phyloP scores from a whole-genome alignment of 2,329 filamentous ascomycete species.

The Endothia cerciana region DNA sequence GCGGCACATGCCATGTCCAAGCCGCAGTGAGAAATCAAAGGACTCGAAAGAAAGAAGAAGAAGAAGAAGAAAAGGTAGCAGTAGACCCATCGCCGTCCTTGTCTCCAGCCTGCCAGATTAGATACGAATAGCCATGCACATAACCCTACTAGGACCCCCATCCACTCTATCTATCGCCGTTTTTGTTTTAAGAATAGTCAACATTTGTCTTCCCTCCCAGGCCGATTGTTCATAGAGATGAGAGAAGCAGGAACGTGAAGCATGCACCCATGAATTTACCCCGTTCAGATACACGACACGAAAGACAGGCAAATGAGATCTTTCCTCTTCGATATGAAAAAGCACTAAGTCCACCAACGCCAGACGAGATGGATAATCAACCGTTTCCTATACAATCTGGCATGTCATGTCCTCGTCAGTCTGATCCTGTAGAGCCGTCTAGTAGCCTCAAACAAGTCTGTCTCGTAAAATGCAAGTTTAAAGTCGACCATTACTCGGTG shows the following conservation, averaged over 20 bases:
- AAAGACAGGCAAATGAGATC: constrained; percentile 24
- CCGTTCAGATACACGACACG: constrained; percentile 15
- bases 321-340: constrained; percentile 29
- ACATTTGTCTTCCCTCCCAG: constrained; percentile 29
- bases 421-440: constrained; percentile 20
- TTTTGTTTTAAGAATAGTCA: constrained; percentile 18
- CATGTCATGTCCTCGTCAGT: constrained; percentile 29
- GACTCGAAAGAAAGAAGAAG: constrained; percentile 17
- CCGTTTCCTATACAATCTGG: constrained; percentile 27
- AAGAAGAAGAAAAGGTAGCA: constrained; percentile 31
- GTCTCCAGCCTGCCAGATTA: constrained; percentile 12
- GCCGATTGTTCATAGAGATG: constrained; percentile 22
- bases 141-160: constrained; percentile 3
- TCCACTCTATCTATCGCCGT: constrained; percentile 27
- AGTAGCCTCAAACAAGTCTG: constrained; percentile 20
- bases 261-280: constrained; percentile 1
- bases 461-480: constrained; percentile 24
- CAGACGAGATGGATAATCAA: constrained; percentile 22
- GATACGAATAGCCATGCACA: constrained; percentile 13
- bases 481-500: constrained; percentile 14
- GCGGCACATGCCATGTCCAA: neutral
- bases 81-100: constrained; percentile 19
- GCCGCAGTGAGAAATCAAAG: neutral
- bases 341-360: constrained; percentile 27
- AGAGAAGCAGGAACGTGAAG: constrained; percentile 3